phyloP scores from a whole-genome alignment of 768 basidiomycete species.

The Hericium coralloides region DNA sequence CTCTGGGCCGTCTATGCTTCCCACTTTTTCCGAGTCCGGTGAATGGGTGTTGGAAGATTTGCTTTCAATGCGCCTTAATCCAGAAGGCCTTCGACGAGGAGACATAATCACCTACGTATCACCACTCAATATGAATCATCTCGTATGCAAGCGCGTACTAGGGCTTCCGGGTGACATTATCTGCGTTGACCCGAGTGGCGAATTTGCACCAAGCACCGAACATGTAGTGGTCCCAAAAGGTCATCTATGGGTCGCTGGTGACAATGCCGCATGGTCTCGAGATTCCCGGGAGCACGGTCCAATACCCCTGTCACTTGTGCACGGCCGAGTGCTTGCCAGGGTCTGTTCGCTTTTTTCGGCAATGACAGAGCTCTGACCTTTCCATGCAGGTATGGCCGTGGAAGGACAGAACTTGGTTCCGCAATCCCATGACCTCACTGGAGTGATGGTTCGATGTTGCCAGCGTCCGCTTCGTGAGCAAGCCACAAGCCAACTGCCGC shows the following conservation, averaged over 20 bases:
- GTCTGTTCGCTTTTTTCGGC: slow-evolving; percentile 29
- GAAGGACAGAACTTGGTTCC: slow-evolving; percentile 17
- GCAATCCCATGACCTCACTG: slow-evolving; percentile 22
- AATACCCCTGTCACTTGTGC: slow-evolving; percentile 72
- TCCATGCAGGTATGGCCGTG: slow-evolving; percentile 20
- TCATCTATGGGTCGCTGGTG: slow-evolving; percentile 86
- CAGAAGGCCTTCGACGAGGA: slow-evolving; percentile 51
- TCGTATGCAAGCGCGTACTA: slow-evolving; percentile 83
- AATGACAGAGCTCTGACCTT: neutral
- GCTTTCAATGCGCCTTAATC: slow-evolving; percentile 42
- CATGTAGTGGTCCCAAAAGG: slow-evolving; percentile 77
- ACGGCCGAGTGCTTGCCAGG: slow-evolving; percentile 55
- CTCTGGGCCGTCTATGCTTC: slow-evolving; percentile 73
- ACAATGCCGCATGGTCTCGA: slow-evolving; percentile 74
- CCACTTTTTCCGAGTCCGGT: slow-evolving; percentile 51
- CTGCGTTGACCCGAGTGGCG: slow-evolving; percentile 80
- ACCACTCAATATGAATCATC: slow-evolving; percentile 53
- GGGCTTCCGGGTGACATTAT: slow-evolving; percentile 86
- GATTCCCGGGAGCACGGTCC: slow-evolving; percentile 95
- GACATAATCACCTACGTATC: slow-evolving; percentile 69
- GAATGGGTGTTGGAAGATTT: slow-evolving; percentile 60
- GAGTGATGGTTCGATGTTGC: slow-evolving; percentile 3
- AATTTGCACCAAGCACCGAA: slow-evolving; percentile 51
- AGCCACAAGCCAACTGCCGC: too few relatives aligned
- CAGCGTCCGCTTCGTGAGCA: too few relatives aligned